Base-by-base conservation (phyloP, 164 flowering plant genomes). In the Platanus orientalis region DNA sequence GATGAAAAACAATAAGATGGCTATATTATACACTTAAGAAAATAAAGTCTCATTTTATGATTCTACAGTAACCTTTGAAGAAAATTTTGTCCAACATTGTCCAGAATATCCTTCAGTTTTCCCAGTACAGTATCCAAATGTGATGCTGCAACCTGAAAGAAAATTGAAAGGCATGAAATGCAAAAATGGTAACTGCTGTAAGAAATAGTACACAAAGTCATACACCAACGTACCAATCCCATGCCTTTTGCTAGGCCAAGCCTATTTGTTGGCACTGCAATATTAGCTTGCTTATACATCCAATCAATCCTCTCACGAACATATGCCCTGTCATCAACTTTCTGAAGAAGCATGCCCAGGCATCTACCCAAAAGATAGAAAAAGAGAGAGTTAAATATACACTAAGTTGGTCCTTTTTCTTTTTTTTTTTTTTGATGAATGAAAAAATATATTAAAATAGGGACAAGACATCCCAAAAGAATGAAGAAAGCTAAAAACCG, bases 171-270 rank as follows among this genome's bases (percentile, higher is more conserved):
- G 4, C 21, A 26, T 14, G 9, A 17, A 36, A 47, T 32, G n/a
- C 24, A 42, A 12, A 47, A 2, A 54, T 11, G 50, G 19, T 0
- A 26, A 20, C 44, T 17, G 62, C 14, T 16, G 28, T 52, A 53
- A 7, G 45, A 59, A 51, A 50, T 30, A 65, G 27, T 21, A 7
- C 32, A 32, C 30, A 47, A 47, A 13, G 45, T 5, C 56, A 16
- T 30, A 23, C n/a, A 36, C 45, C 45, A 48, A 64, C 39, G 59
- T 89, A 94, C 99, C 97, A 94, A 69, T 69, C 99, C 99, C 82
- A 94, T 86, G 67, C 89, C 97, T 78, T 94, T 94, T 42, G 99
- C 97, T 54, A 94, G 73, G 65, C 97, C 99, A 73, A 94, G 83
- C 77, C 96, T 84, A 67, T 94, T 94, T 19, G 74, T 67, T 24